phyloP scores from a whole-genome alignment of 495 filamentous ascomycete genomes.

The Penicillium cataractarum region DNA sequence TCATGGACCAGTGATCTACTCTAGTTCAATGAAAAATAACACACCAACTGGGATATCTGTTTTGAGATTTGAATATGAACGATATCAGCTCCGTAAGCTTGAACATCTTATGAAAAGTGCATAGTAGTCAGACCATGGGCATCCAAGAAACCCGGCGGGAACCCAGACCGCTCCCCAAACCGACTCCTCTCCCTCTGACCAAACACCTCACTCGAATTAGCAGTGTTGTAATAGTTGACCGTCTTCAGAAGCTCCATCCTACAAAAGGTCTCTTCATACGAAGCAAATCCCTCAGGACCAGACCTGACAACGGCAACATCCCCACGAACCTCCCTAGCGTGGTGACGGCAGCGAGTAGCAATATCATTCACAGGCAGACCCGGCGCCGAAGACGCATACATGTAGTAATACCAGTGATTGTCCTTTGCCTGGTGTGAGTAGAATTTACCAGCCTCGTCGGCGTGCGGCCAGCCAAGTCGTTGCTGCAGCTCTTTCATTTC shows the following conservation, averaged over 20 bases:
- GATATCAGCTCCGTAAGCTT: neutral
- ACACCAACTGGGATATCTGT: neutral
- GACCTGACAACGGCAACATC: slow-evolving; percentile 11
- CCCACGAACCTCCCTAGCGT: neutral
- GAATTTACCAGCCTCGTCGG: slow-evolving; percentile 23
- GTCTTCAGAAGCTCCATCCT: slow-evolving; percentile 6
- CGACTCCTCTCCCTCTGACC: neutral
- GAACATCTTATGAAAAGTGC: slow-evolving; percentile 17
- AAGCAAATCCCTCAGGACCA: neutral
- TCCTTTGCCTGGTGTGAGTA: slow-evolving; percentile 16
- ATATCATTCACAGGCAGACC: neutral
- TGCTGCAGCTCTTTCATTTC: slow-evolving; percentile 21
- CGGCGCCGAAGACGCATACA: neutral
- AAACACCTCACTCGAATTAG: neutral
- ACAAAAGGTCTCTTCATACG: neutral
- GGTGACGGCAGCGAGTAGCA: neutral
- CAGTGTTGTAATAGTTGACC: slow-evolving; percentile 1
- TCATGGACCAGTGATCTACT: neutral
- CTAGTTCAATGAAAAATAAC: neutral
- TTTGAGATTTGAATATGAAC: neutral
- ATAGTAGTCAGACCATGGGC: no score
- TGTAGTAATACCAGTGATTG: slow-evolving; percentile 21
- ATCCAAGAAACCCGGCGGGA: slow-evolving; percentile 7
- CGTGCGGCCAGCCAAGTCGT: slow-evolving; percentile 5
- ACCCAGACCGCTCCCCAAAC: neutral